Percentiles rank a stretch among this genome's conserved stretches.
Evolutionary conservation across 129 eudicot genomes (phyloP).

Genomic region (Pulicaria dysenterica): DNA sequence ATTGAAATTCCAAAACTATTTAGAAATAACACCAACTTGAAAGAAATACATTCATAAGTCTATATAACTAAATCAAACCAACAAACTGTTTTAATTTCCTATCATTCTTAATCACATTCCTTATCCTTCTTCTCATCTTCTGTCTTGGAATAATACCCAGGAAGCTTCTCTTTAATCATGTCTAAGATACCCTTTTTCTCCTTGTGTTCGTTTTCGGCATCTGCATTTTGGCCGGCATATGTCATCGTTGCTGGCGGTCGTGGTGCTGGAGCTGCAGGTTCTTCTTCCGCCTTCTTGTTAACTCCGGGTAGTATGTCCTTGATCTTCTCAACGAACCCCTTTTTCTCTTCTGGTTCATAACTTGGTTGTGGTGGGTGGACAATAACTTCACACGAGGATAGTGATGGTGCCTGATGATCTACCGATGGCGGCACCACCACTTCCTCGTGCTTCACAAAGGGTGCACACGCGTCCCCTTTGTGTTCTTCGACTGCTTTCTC

Average conservation of each 20-base stretch:
- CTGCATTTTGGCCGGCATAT: conserved; percentile 28
- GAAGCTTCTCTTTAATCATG: conserved; percentile 92
- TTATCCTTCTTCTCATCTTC: conserved; percentile 58
- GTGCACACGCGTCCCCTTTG: conserved; percentile 45
- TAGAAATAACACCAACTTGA: conserved; percentile 18
- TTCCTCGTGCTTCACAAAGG: conserved; percentile 46
- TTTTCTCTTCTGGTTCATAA: conserved; percentile 58
- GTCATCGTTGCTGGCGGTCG: conserved; percentile 32
- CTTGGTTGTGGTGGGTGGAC: conserved; percentile 34
- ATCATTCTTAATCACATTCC: conserved; percentile 26
- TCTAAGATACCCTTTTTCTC: conserved; percentile 85
- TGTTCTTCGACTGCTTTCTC: conserved; percentile 21
- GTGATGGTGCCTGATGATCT: conserved; percentile 21
- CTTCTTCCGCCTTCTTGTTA: conserved; percentile 54
- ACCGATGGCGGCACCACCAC: conserved; percentile 23
- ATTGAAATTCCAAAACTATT: conserved; percentile 16
- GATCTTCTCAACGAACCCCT: conserved; percentile 77
- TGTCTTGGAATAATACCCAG: conserved; percentile 67
- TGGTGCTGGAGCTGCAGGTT: conserved; percentile 13
- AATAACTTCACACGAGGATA: conserved; percentile 26
- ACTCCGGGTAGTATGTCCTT: conserved; percentile 86
- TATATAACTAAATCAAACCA: conserved; percentile 14
- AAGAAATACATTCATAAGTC: conserved; percentile 19
- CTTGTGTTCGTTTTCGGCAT: conserved; percentile 51
- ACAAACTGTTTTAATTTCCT: neutral